Evolutionary conservation across 495 filamentous ascomycete genomes (phyloP), one percentile per base, ranked within the genome.

Genomic region (Cenococcum geophilum): DNA sequence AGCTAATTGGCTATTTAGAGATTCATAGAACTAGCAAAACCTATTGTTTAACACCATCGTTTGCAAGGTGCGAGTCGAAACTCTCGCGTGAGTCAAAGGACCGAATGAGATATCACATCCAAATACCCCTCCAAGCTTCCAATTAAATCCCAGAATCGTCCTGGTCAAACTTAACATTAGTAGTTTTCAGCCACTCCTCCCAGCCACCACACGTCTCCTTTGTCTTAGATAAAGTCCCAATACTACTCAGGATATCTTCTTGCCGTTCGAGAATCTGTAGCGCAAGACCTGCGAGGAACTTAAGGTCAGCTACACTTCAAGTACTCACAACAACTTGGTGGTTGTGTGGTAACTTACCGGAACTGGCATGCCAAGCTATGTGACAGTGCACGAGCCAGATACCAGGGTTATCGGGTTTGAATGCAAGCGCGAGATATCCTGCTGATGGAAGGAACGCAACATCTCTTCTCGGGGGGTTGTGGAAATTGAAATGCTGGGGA

Each of bases 321-420:
- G 21, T 11, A 49, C 47, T 50, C 21, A 40, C 22, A 16, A 36
- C 11, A 22, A 56, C 12, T 36, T 5, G 27, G 27, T 6, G 27
- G 27, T 32, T 32, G 6, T 2, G 27, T 6, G 27, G 27, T 32
- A 3, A 32, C 4, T 34, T 48, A 48, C 64, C 64, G n/a, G 64
- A 63, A 14, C 61, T 42, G 11, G 68, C 62, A 58, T 74, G 72
- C 71, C 71, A 74, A 5, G 66, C 66, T 27, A 73, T 73, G 48
- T 73, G 71, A 57, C 71, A 73, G 51, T 73, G 71, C 21, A 68
- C 48, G 5, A 72, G 25, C 65, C 65, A 68, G 1, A 37, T 57
- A 37, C 70, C 72, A 11, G 72, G 71, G 42, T 74, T 72, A 48
- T 74, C 69, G 12, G 69, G 54, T 54, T 62, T 64, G 66, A 72